phyloP scores from a whole-genome alignment of 129 eudicot species.

The Lactuca saligna region DNA sequence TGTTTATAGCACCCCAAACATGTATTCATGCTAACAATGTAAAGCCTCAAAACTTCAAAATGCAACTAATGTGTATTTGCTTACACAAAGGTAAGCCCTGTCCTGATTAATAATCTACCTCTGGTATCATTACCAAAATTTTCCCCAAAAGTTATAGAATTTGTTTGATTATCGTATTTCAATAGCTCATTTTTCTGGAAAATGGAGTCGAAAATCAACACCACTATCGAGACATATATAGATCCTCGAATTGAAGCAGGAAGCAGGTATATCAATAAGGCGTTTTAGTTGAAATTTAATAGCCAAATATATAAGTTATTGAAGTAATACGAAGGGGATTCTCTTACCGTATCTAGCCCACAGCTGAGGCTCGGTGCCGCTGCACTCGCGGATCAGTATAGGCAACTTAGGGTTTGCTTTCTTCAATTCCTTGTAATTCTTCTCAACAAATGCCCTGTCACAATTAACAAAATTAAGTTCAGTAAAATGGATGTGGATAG shows the following conservation, averaged over 20 bases:
- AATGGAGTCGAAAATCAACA: not conserved
- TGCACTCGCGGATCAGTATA: conserved; percentile 79
- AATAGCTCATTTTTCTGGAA: not conserved
- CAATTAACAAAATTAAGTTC: not conserved
- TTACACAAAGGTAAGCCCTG: too few relatives aligned
- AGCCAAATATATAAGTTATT: not conserved
- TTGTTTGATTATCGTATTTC: not conserved
- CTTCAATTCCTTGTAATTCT: conserved; percentile 85
- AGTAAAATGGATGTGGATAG: not conserved
- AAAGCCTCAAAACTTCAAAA: too few relatives aligned
- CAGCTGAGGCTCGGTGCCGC: conserved; percentile 83
- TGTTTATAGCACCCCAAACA: too few relatives aligned
- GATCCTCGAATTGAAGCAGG: not conserved
- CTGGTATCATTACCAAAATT: not conserved
- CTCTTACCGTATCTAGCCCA: conserved; percentile 92
- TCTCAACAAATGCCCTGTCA: conserved; percentile 72
- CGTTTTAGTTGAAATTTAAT: not conserved
- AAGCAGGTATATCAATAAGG: not conserved
- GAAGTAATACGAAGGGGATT: not conserved
- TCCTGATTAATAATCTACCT: not conserved
- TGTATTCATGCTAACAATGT: too few relatives aligned
- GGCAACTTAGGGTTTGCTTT: conserved; percentile 83
- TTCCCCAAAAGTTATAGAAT: not conserved
- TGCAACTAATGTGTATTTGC: not conserved
- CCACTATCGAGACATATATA: not conserved